phyloP scores from a whole-genome alignment of 108 stramenopile species.

The Stephanodiscus minutulus region DNA sequence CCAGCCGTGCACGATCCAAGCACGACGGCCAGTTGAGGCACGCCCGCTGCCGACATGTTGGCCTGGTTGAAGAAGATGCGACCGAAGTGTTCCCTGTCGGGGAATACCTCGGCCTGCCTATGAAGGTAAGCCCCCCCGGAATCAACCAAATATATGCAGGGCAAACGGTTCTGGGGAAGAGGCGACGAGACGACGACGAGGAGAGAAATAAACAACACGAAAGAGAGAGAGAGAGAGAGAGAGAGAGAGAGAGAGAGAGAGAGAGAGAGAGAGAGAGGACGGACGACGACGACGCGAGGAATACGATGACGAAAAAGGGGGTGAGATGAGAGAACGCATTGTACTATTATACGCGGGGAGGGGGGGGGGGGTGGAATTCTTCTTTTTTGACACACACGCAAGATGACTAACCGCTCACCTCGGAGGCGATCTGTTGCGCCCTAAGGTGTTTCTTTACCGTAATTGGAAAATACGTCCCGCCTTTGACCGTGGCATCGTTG shows the following conservation, averaged over 20 bases:
- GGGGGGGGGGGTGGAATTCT: no score
- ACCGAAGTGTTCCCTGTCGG: conserved; percentile 96
- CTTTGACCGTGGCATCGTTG: conserved; percentile 99
- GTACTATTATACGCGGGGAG: no score
- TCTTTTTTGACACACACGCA: no score
- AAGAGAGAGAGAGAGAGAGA: no score
- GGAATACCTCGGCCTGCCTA: conserved; percentile 96
- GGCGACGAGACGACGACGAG: no score
- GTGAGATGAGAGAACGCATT: no score
- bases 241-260: no score
- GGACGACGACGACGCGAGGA: no score
- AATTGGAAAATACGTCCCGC: conserved; percentile 98
- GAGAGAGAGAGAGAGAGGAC: no score
- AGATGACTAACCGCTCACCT: no score
- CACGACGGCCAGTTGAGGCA: conserved; percentile 96
- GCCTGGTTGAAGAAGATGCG: conserved; percentile 98
- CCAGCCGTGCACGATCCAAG: conserved; percentile 98
- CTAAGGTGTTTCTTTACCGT: conserved; percentile 99
- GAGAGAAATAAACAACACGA: no score
- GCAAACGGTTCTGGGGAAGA: conserved; percentile 91
- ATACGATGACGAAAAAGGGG: no score
- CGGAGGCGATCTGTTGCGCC: conserved; percentile 95
- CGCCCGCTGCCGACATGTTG: conserved; percentile 83
- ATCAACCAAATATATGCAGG: conserved; percentile 97
- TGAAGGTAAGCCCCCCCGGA: conserved; percentile 96